These are phyloP conservation scores for Phascolomyces articulosus DNA, from an alignment of 371 early-diverging fungal species.

Conservation along the genomic window DNA sequence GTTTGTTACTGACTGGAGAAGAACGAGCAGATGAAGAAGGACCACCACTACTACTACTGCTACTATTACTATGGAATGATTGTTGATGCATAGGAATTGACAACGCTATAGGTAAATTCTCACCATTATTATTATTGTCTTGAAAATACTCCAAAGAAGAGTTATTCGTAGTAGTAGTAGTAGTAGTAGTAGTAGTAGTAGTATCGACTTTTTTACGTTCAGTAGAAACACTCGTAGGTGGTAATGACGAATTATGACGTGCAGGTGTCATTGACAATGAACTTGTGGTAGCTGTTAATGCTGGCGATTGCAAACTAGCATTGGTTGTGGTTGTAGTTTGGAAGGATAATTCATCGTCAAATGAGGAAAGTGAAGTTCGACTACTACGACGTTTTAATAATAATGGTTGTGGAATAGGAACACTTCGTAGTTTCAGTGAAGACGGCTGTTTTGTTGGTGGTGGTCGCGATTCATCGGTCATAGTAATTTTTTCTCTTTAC, in stretches of 20 bases:
- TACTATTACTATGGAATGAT: neutral
- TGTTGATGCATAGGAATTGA: conserved; percentile 6
- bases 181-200: too few species aligned
- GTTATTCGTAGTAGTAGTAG: too few species aligned
- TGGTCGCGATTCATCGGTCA: neutral
- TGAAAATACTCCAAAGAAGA: too few species aligned
- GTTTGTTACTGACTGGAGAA: neutral
- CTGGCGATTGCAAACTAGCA: conserved; percentile 2
- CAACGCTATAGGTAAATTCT: neutral
- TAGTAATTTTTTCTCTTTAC: neutral
- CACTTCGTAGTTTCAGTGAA: conserved; percentile 30
- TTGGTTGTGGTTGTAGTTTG: neutral
- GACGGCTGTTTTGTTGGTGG: conserved; percentile 4
- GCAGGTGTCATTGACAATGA: conserved; percentile 12
- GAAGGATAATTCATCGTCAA: conserved; percentile 19
- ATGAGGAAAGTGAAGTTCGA: conserved; percentile 34
- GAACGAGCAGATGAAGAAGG: neutral
- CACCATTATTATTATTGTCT: neutral
- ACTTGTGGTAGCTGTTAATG: conserved; percentile 8
- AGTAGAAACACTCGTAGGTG: conserved; percentile 16
- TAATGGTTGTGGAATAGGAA: conserved; percentile 48
- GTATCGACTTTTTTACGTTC: conserved; percentile 21
- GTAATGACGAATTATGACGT: conserved; percentile 6
- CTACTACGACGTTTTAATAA: conserved; percentile 41
- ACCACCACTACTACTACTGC: too few species aligned